These are phyloP conservation scores for Xylaria sp. DNA, from an alignment of 2,329 filamentous ascomycete species.

Conservation along the genomic window DNA sequence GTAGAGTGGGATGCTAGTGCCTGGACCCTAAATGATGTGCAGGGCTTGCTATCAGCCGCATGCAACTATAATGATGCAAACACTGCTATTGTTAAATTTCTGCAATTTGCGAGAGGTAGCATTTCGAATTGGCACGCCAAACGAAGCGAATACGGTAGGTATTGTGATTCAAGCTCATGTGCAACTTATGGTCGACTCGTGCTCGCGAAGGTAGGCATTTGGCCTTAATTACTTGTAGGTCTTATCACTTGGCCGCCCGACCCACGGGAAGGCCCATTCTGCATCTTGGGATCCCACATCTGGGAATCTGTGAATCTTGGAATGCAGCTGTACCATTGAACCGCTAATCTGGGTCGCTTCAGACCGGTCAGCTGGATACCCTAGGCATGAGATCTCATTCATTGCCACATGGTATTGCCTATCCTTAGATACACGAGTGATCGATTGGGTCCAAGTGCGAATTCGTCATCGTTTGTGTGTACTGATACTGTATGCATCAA, in stretches of 20 bases:
- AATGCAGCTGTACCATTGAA: background rate
- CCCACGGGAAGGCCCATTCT: background rate
- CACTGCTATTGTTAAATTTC: background rate
- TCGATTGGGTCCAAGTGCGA: background rate
- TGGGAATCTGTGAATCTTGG: background rate
- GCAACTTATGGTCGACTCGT: background rate
- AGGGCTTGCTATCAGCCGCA: constrained; percentile 18
- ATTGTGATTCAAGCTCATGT: background rate
- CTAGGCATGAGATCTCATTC: background rate
- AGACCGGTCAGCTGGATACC: constrained; percentile 1
- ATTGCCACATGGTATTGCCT: too few species aligned
- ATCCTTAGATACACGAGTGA: background rate
- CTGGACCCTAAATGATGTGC: constrained; percentile 18
- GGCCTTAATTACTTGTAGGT: background rate
- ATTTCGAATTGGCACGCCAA: background rate
- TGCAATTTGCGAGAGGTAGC: background rate
- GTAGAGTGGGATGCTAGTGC: too few species aligned
- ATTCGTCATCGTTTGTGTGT: background rate
- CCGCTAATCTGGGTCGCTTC: background rate
- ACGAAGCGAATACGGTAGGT: background rate
- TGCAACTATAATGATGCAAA: constrained; percentile 15
- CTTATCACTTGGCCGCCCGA: background rate
- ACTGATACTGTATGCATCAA: background rate
- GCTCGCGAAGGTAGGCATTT: background rate
- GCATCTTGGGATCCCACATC: background rate